Evolutionary conservation across 2,329 filamentous ascomycete genomes (phyloP).

Genomic region (Claviceps monticola): DNA sequence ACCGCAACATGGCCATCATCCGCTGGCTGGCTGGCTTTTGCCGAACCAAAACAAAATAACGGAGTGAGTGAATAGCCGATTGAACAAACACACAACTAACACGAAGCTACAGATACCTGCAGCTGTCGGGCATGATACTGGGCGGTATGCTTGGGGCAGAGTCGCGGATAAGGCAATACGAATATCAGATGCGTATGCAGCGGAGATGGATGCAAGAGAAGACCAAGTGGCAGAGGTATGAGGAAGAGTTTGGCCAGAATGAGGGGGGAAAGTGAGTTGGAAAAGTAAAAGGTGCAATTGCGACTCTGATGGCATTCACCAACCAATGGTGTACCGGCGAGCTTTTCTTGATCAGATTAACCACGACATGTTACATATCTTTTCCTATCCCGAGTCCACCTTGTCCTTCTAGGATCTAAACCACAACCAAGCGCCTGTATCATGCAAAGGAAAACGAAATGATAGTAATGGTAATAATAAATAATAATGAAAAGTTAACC

Average conservation of each 20-base stretch:
- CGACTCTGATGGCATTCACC: background rate
- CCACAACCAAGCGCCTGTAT: slow-evolving; percentile 12
- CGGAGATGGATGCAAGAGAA: slow-evolving; percentile 49
- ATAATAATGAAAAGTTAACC: background rate
- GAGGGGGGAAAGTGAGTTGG: slow-evolving; percentile 19
- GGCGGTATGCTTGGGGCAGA: slow-evolving; percentile 69
- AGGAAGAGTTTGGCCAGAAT: slow-evolving; percentile 41
- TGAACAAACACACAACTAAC: background rate
- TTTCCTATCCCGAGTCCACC: background rate
- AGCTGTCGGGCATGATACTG: slow-evolving; percentile 77
- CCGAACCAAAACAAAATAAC: background rate
- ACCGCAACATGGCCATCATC: background rate
- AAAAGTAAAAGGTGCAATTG: background rate
- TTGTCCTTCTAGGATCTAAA: too few relatives aligned
- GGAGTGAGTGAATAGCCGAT: background rate
- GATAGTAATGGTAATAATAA: background rate
- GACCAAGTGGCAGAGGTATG: slow-evolving; percentile 54
- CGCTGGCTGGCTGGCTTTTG: background rate
- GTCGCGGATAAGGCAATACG: slow-evolving; percentile 50
- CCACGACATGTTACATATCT: background rate
- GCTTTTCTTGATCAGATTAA: too few relatives aligned
- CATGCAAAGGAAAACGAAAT: background rate
- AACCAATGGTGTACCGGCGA: background rate
- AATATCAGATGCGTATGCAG: slow-evolving; percentile 49
- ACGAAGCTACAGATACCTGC: slow-evolving; percentile 46